Percentiles rank a stretch among this genome's conserved stretches.
phyloP scores from a whole-genome alignment of 164 flowering plant species.

The Euptelea pleiosperma region DNA sequence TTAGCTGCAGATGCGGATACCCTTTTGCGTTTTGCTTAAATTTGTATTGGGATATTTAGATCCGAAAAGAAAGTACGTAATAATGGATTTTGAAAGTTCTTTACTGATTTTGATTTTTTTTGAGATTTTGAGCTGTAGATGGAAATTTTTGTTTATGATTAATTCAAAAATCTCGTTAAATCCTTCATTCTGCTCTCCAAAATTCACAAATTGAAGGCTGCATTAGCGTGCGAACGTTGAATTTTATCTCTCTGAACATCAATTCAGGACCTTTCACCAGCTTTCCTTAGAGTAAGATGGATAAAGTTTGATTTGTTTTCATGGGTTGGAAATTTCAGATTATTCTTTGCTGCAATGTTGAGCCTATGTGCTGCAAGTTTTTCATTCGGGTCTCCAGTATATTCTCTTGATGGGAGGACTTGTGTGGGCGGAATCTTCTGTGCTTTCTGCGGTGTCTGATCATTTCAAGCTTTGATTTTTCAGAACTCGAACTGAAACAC shows the following conservation, averaged over 20 bases:
- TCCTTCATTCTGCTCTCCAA: too few species aligned
- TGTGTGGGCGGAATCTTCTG: neutral
- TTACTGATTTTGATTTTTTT: neutral
- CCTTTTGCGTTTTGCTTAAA: neutral
- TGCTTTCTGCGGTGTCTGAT: neutral
- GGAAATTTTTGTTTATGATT: too few species aligned
- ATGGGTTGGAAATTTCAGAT: neutral
- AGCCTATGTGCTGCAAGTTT: neutral
- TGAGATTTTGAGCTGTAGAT: too few species aligned
- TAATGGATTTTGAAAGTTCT: neutral
- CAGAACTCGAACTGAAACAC: conserved; percentile 7
- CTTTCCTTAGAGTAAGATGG: too few species aligned
- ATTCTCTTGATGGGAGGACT: conserved; percentile 7
- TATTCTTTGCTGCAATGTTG: neutral
- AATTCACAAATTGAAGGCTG: too few species aligned
- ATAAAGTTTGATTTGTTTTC: too few species aligned
- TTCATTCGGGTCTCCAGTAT: neutral
- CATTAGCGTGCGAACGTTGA: neutral
- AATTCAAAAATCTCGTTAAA: too few species aligned
- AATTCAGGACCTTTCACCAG: too few species aligned
- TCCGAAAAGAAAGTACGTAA: neutral
- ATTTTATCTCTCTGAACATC: too few species aligned
- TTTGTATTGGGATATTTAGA: neutral
- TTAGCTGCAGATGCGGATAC: neutral
- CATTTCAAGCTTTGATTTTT: neutral